These are phyloP conservation scores for Capronia coronata DNA, from an alignment of 2,329 filamentous ascomycete species.

Conservation along the genomic window DNA sequence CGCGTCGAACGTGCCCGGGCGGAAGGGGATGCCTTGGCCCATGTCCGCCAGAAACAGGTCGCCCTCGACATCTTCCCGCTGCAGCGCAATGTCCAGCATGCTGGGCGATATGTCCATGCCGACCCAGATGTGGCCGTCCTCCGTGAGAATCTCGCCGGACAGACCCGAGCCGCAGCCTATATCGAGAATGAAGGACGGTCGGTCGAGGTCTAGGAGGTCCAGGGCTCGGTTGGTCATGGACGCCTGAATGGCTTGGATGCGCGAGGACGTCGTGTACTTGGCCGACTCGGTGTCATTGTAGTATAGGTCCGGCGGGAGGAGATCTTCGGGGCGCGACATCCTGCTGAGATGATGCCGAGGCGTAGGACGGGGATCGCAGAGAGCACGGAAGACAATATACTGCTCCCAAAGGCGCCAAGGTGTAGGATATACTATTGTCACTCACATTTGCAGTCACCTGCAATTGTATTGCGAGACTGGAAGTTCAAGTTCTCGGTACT, in stretches of 20 bases:
- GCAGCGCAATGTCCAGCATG: slow-evolving; percentile 95
- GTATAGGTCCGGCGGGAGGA: slow-evolving; percentile 91
- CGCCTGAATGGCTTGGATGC: slow-evolving; percentile 91
- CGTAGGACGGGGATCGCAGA: too few species aligned
- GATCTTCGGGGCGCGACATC: slow-evolving; percentile 98
- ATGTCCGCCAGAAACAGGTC: slow-evolving; percentile 93
- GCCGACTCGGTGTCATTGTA: slow-evolving; percentile 93
- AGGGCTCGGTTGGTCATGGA: slow-evolving; percentile 91
- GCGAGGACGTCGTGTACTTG: slow-evolving; percentile 94
- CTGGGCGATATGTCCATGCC: slow-evolving; percentile 90
- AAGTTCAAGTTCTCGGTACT: too few species aligned
- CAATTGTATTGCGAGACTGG: too few species aligned
- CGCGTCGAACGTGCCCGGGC: slow-evolving; percentile 85
- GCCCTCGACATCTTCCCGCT: slow-evolving; percentile 76
- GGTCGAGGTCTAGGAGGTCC: slow-evolving; percentile 73
- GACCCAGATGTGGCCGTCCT: slow-evolving; percentile 86
- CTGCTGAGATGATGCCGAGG: slow-evolving; percentile 37
- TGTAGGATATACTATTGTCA: too few species aligned
- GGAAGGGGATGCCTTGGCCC: slow-evolving; percentile 89
- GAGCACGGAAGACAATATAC: too few species aligned
- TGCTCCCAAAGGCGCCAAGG: too few species aligned
- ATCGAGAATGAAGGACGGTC: slow-evolving; percentile 84
- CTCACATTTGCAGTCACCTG: too few species aligned
- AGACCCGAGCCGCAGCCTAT: slow-evolving; percentile 94
- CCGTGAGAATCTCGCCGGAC: slow-evolving; percentile 85